Evolutionary conservation across 208 protist species (phyloP), one percentile per base, ranked within the genome.

Genomic region (Acanthamoeba royreba): DNA sequence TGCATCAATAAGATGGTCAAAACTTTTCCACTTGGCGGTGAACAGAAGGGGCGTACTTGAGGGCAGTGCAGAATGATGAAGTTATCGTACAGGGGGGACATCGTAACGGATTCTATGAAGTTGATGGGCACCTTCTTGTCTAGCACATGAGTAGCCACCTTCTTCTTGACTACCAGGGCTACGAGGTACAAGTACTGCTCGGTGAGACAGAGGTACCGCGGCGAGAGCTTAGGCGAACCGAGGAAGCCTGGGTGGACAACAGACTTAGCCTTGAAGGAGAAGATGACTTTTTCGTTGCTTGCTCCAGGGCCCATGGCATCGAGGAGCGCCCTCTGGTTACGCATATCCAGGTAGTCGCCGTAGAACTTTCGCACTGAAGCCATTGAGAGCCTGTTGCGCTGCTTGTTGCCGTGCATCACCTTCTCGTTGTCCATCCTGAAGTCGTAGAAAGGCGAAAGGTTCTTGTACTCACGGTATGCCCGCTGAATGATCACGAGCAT

Each of bases 341-440:
- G 74, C 35, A 88, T 77, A 42, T 93, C 91, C 31, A 93, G 52
- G 83, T 94, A 94, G 69, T 94, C 92, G 38, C 92, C 92, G 31
- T 79, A 83, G 81, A 92, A 94, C 52, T 83, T 83, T 35, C 92
- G 92, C 38, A 63, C 35, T 13, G 81, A 92, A 17, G 85, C 43
- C 42, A 94, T 66, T 31, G 66, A 87, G 33, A 94, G 46, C 35
- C 93, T 45, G 40, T 87, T 89, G 52, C 93, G 83, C 72, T 94
- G 63, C 77, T 94, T 94, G 52, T 79, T 89, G 52, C 47, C 47
- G 38, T 72, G 47, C 19, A 95, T 69, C 42, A 93, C 45, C 66
- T 53, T 40, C 25, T 74, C 63, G 93, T 92, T 94, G 77, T 89
- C 58, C 72, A 89, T 89, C n/a, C 49, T 17, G 45, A 47, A 47